Evolutionary conservation across 1,284 basidiomycete genomes (phyloP).

Genomic region (Meira miltonrushii): DNA sequence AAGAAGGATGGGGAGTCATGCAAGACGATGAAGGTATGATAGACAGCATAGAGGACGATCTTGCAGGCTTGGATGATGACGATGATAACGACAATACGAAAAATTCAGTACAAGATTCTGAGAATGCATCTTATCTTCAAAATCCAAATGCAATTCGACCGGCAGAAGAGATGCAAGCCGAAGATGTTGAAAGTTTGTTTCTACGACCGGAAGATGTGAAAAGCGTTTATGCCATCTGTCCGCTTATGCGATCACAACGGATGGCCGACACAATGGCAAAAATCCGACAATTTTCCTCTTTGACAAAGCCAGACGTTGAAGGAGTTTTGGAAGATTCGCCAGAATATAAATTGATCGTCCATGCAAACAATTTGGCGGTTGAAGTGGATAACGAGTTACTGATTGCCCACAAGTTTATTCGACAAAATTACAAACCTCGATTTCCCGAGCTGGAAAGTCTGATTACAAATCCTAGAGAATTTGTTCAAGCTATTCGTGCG

Average conservation of each 20-base stretch:
- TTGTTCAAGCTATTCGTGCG: constrained; percentile 80
- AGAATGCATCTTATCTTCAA: constrained; percentile 9
- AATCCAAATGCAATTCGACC: constrained; percentile 77
- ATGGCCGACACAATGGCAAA: constrained; percentile 84
- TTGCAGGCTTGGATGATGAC: constrained; percentile 36
- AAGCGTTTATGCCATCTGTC: constrained; percentile 79
- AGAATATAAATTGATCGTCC: constrained; percentile 92
- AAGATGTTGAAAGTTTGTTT: constrained; percentile 88
- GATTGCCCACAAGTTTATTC: constrained; percentile 97
- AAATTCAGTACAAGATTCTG: neutral
- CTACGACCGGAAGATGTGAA: constrained; percentile 71
- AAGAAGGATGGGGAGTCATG: constrained; percentile 27
- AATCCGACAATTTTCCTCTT: constrained; percentile 75
- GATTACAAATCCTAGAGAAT: constrained; percentile 83
- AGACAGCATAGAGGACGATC: constrained; percentile 28
- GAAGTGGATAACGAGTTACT: constrained; percentile 98
- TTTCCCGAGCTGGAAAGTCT: constrained; percentile 97
- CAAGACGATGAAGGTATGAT: constrained; percentile 17
- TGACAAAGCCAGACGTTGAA: constrained; percentile 69
- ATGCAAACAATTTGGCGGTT: constrained; percentile 94
- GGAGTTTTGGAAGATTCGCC: constrained; percentile 80
- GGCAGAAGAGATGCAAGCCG: constrained; percentile 84
- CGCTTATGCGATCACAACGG: constrained; percentile 75
- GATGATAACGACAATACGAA: constrained; percentile 23
- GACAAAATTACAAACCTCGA: constrained; percentile 91